These are phyloP conservation scores for Scolecobasidium constrictum DNA, from an alignment of 2,329 filamentous ascomycete genomes.

Conservation along the genomic window DNA sequence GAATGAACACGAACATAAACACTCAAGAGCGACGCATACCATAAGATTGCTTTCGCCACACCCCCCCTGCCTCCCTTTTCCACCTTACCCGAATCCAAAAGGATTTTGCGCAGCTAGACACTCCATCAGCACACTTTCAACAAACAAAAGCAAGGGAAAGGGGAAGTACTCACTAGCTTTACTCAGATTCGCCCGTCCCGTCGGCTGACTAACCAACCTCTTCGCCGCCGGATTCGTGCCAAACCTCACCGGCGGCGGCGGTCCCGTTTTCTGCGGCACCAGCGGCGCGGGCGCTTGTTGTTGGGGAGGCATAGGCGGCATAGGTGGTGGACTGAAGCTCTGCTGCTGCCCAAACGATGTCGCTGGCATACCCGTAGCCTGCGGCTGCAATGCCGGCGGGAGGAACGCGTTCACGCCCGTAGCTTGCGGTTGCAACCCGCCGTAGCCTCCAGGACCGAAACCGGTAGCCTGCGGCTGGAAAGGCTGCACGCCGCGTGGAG, in stretches of 20 bases:
- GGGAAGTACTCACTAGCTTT: conserved; percentile 76
- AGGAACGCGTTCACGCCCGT: conserved; percentile 41
- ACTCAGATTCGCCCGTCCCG: conserved; percentile 81
- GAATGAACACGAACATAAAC: too few relatives aligned
- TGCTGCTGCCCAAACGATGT: conserved; percentile 37
- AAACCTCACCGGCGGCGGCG: conserved; percentile 79
- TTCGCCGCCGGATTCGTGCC: conserved; percentile 63
- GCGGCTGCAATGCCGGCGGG: conserved; percentile 37
- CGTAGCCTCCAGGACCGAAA: conserved; percentile 34
- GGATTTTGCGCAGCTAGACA: conserved; percentile 54
- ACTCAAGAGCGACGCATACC: too few relatives aligned
- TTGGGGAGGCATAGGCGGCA: conserved; percentile 48
- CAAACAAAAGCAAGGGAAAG: conserved; percentile 4
- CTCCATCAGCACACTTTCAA: conserved; percentile 11
- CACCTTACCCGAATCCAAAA: conserved; percentile 56
- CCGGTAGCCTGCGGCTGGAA: conserved; percentile 42
- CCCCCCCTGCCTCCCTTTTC: too few relatives aligned
- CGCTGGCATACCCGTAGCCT: conserved; percentile 31
- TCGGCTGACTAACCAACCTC: conserved; percentile 75
- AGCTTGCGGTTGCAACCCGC: conserved; percentile 37
- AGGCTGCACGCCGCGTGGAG: conserved; percentile 34
- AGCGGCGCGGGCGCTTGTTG: conserved; percentile 50
- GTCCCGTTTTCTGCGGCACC: conserved; percentile 70
- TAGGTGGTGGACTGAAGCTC: conserved; percentile 39
- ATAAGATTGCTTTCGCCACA: too few relatives aligned